phyloP scores from a whole-genome alignment of 2,329 filamentous ascomycete species.

The Trichoderma koningii region DNA sequence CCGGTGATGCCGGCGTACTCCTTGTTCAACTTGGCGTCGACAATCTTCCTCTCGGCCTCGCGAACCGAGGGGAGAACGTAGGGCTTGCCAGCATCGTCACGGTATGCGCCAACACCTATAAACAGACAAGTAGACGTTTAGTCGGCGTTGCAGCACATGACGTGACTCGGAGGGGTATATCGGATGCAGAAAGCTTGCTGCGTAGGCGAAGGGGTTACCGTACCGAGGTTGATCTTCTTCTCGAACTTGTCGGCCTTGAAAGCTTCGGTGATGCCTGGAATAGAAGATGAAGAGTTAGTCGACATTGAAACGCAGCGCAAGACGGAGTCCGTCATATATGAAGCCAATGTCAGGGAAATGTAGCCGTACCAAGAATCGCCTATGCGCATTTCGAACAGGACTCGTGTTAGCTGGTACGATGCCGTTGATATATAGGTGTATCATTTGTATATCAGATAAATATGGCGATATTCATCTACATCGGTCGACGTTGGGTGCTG shows the following conservation, averaged over 20 bases:
- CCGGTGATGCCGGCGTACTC: constrained; percentile 98
- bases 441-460: background rate
- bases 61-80: constrained; percentile 95
- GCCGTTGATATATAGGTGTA: background rate
- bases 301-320: constrained; percentile 14
- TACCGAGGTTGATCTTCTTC: constrained; percentile 97
- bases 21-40: constrained; percentile 81
- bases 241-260: constrained; percentile 95
- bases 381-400: constrained; percentile 36
- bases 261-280: constrained; percentile 85
- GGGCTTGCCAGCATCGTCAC: constrained; percentile 96
- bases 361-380: constrained; percentile 72
- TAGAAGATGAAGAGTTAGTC: constrained; percentile 32
- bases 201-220: constrained; percentile 33
- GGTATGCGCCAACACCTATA: constrained; percentile 93
- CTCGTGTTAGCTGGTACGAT: background rate
- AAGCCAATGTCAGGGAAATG: constrained; percentile 13
- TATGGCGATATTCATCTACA: background rate
- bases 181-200: constrained; percentile 25
- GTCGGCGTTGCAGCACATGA: constrained; percentile 27
- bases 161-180: constrained; percentile 25
- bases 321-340: background rate
- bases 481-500: background rate
- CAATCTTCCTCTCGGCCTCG: constrained; percentile 82
- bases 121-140: constrained; percentile 15